Evolutionary conservation across 2,329 filamentous ascomycete species (phyloP).

Genomic region (Tolypocladium nubicola): DNA sequence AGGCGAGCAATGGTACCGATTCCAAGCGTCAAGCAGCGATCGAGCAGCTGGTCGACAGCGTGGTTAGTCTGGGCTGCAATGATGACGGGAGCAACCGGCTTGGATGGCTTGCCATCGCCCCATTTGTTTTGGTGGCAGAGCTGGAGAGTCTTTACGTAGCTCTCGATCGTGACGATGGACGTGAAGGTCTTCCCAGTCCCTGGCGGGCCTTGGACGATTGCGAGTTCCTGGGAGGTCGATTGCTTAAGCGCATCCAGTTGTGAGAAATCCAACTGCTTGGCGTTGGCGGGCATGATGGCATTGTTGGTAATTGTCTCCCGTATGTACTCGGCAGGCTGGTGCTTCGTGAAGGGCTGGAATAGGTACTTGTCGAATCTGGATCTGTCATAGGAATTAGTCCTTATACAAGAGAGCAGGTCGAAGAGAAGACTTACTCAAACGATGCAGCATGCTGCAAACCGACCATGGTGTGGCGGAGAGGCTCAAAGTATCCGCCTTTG

Average conservation of each 20-base stretch:
- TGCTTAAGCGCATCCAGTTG: constrained; percentile 58
- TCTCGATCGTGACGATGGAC: constrained; percentile 56
- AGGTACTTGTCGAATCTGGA: constrained; percentile 56
- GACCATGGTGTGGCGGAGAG: constrained; percentile 59
- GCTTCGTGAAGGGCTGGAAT: constrained; percentile 30
- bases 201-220: constrained; percentile 77
- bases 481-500: constrained; percentile 65
- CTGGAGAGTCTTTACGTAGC: constrained; percentile 41
- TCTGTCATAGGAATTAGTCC: constrained; percentile 13
- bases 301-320: background rate
- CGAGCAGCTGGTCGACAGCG: constrained; percentile 72
- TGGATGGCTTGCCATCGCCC: background rate
- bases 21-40: constrained; percentile 39
- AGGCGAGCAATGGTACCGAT: constrained; percentile 46
- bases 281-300: background rate
- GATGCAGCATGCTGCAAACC: constrained; percentile 53
- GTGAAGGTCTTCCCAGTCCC: constrained; percentile 69
- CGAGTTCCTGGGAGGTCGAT: constrained; percentile 61
- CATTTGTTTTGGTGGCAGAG: constrained; percentile 26
- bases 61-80: constrained; percentile 85
- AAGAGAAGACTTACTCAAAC: constrained; percentile 36
- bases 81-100: constrained; percentile 50
- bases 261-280: constrained; percentile 50
- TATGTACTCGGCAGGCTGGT: constrained; percentile 20
- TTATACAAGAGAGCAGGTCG: constrained; percentile 1